Evolutionary conservation across 192 early-diverging fungal species (phyloP).

Genomic region (Oehlia diaphana): DNA sequence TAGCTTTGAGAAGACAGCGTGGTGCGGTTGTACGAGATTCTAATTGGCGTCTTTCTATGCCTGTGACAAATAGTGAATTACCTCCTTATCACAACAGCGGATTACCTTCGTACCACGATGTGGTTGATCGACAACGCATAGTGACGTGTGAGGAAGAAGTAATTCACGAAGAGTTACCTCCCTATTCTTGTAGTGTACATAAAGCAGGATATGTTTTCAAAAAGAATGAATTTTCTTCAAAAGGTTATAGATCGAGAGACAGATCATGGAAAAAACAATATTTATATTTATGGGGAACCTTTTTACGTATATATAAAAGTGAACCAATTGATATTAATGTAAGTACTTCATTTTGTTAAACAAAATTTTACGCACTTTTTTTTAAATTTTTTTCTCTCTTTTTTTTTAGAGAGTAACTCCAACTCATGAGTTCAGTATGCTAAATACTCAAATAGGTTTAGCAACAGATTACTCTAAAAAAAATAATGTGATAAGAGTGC

Average conservation of each 20-base stretch:
- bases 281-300: conserved; percentile 38
- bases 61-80: background rate
- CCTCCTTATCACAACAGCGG: background rate
- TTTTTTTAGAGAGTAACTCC: conserved; percentile 10
- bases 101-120: conserved; percentile 2
- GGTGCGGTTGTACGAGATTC: background rate
- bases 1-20: background rate
- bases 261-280: conserved; percentile 44
- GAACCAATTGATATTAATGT: conserved; percentile 21
- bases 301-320: conserved; percentile 31
- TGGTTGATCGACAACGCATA: background rate
- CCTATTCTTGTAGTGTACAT: conserved; percentile 39
- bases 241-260: conserved; percentile 23
- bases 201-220: conserved; percentile 31
- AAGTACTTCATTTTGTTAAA: background rate
- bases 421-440: conserved; percentile 35
- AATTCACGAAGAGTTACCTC: conserved; percentile 35
- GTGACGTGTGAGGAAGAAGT: conserved; percentile 31
- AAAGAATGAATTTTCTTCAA: conserved; percentile 37
- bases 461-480: conserved; percentile 40
- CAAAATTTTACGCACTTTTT: too few relatives aligned
- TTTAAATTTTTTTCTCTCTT: background rate
- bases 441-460: conserved; percentile 29
- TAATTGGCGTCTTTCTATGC: conserved; percentile 20
- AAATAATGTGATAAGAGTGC: conserved; percentile 38